These are phyloP conservation scores for Colletotrichum siamense DNA, from an alignment of 2,329 filamentous ascomycete genomes.

Conservation along the genomic window DNA sequence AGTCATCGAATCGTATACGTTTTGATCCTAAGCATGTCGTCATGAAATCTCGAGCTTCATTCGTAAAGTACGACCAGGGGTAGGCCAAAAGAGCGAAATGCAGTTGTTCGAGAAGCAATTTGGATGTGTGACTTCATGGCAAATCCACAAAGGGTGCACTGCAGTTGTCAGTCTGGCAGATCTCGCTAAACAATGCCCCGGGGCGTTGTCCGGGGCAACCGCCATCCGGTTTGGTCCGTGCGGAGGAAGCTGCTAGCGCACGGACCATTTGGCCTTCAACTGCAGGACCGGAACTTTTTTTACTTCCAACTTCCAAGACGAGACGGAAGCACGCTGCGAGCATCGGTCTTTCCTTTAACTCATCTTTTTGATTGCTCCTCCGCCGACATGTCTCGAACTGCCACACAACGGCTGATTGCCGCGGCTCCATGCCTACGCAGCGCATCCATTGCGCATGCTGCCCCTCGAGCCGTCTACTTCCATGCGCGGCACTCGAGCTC, in stretches of 20 bases:
- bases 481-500: constrained; percentile 38
- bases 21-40: constrained; percentile 36
- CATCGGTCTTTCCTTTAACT: neutral
- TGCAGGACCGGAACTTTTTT: neutral
- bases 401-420: neutral
- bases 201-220: constrained; percentile 19
- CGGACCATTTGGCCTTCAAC: neutral
- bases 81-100: neutral
- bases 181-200: constrained; percentile 23
- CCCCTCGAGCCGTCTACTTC: neutral
- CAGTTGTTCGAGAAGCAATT: constrained; percentile 15
- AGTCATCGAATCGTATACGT: constrained; percentile 40
- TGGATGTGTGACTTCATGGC: constrained; percentile 7
- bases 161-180: constrained; percentile 20
- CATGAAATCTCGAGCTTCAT: constrained; percentile 22
- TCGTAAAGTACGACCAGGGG: neutral
- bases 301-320: neutral
- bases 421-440: neutral
- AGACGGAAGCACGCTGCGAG: neutral
- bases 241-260: neutral
- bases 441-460: neutral
- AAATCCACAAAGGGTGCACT: neutral
- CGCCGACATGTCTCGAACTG: constrained; percentile 7
- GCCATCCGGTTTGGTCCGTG: neutral
- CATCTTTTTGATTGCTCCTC: neutral